Base-by-base conservation (phyloP, 1,139 yeast genomes). In the Protomyces inouyei region DNA sequence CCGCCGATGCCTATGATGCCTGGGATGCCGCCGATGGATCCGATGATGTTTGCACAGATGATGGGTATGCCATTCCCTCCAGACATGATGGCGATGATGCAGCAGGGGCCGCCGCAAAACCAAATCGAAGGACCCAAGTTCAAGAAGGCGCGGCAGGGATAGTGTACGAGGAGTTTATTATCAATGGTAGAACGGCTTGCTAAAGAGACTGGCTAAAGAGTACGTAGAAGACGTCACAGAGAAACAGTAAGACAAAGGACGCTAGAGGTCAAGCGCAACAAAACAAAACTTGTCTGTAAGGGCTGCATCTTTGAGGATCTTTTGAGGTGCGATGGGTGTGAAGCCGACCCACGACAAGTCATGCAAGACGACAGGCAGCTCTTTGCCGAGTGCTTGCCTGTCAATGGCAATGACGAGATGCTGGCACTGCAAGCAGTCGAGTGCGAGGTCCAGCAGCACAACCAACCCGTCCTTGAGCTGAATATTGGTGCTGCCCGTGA, bases 271-370 rank as follows among this genome's bases (percentile, higher is more conserved):
- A 36, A 57, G 37, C 21, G 55, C 61, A 36, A 57, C 48, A 21
- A 51, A 57, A 36, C 52, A 53, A 51, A 36, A 51, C 21, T 51
- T 45, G 23, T 57, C 55, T 9, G 51, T 40, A 2, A 51, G 43
- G 16, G 55, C 25, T 25, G 37, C 32, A 25, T 57, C 55, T 9
- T 37, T 51, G 37, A 57, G 32, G n/a, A 57, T 38, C 25, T 48
- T 12, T 23, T 57, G 55, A 8, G 61, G 61, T 12, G 21, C 40
- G 21, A 57, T 51, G 40, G 51, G 55, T 37, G 37, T 38, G 16
- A 57, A 57, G 28, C 61, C 61, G 25, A 57, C 61, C 61, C 61
- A 57, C 23, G 52, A 48, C 32, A 57, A 38, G 51, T 57, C 61
- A 28, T 57, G 52, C 51, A 57, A 51, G 10, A 57, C 46, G 3